Evolutionary conservation across 1,139 yeast genomes (phyloP), one percentile per base, ranked within the genome.

Genomic region (Saccharomyces hybrid): DNA sequence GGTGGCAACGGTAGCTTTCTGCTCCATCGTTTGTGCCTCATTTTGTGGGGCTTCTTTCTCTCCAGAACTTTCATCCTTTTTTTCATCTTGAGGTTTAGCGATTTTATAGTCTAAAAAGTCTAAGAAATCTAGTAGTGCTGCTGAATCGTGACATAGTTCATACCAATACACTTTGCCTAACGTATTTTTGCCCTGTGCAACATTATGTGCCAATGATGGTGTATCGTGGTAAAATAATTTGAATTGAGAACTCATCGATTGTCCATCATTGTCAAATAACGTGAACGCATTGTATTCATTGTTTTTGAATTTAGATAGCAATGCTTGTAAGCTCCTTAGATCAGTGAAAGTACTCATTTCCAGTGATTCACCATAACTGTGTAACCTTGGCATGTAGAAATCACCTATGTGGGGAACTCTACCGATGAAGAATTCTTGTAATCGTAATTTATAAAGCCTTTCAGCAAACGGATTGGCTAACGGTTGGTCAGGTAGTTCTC

Each of bases 391-490:
- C 16, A 68, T 44, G 53, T 67, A 68, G 47, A 68, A 68, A 56
- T 68, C 70, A 44, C 71, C 71, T 48, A 68, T 62, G 47, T 66
- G 68, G 5, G 70, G 71, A 5, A 68, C 61, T 54, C 70, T 62
- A 14, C 69, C 69, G 31, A 68, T 54, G 48, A 68, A 67, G 50
- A 66, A 68, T 51, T 68, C 71, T 31, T 64, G 64, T 16, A 62
- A 63, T 48, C 71, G 63, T 46, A 68, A 48, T 46, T 65, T 65
- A 52, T 66, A 67, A n/a, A 66, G 53, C 47, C 66, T 69, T 54
- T 66, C 68, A 5, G 59, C 64, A 56, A 56, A 68, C 13, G 70
- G 70, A 47, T 65, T 61, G 5, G 60, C 56, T 52, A 67, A 55
- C 1, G 71, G 70, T 50, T 66, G 61, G 52, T 66, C 70, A 3